Conservation (phyloP, 345 rosid genomes). For the Arabidopsis suecica region DNA sequence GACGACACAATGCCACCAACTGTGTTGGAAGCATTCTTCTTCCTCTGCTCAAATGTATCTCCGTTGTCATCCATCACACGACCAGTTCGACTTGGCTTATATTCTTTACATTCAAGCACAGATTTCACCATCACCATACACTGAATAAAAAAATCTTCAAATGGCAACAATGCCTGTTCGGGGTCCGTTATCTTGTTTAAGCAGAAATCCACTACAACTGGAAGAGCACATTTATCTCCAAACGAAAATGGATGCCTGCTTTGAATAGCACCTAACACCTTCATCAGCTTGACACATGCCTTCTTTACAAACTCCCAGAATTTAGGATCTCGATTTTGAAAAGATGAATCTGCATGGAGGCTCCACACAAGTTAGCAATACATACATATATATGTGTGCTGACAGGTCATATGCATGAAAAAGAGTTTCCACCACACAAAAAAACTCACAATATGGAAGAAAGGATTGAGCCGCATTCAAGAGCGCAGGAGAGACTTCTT, state of each 20-base stretch:
- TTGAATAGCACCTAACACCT: conserved; percentile 83
- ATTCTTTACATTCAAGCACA: conserved; percentile 92
- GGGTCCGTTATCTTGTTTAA: conserved; percentile 84
- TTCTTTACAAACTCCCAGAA: conserved; percentile 81
- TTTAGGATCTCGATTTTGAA: conserved; percentile 67
- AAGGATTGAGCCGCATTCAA: conserved; percentile 80
- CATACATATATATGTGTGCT: not conserved
- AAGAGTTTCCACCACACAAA: conserved; percentile 10
- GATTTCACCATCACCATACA: conserved; percentile 96
- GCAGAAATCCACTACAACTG: conserved; percentile 82
- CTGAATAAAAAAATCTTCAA: conserved; percentile 84
- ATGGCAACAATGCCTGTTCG: conserved; percentile 60
- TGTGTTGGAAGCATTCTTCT: conserved; percentile 74
- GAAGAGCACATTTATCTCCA: conserved; percentile 91
- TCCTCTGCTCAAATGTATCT: conserved; percentile 76
- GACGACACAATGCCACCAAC: conserved; percentile 73
- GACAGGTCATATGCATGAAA: conserved; percentile 30
- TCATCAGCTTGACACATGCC: conserved; percentile 90
- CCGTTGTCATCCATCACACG: conserved; percentile 88
- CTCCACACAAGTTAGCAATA: conserved; percentile 32
- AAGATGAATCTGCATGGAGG: conserved; percentile 68
- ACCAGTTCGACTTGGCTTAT: conserved; percentile 83
- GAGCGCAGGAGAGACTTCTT: conserved; percentile 85
- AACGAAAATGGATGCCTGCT: conserved; percentile 93
- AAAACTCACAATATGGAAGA: conserved; percentile 85